These are phyloP conservation scores for Fragilaria crotonensis DNA, from an alignment of 108 stramenopile genomes.

Conservation along the genomic window DNA sequence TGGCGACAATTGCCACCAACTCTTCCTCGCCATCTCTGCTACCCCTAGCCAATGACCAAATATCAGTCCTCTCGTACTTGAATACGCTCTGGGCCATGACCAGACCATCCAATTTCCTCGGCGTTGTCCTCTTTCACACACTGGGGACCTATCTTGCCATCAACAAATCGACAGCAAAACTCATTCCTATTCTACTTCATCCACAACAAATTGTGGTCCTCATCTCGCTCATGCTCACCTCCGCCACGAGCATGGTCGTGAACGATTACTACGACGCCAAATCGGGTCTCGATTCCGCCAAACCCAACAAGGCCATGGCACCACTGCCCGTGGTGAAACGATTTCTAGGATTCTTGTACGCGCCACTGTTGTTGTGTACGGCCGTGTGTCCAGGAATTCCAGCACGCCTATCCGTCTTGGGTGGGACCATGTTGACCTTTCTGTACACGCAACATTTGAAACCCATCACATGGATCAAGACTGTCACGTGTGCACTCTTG, in stretches of 20 bases:
- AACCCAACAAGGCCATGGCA: conserved; percentile 16
- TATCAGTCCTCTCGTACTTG: no score
- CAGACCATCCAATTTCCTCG: conserved; percentile 51
- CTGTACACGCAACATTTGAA: conserved; percentile 69
- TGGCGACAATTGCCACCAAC: no score
- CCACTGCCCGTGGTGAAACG: conserved; percentile 34
- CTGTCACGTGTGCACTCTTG: conserved; percentile 55
- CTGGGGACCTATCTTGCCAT: conserved; percentile 43
- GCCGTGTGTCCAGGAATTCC: conserved; percentile 49
- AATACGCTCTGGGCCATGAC: no score
- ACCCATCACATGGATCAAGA: conserved; percentile 69
- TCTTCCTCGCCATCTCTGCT: no score
- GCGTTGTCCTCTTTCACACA: conserved; percentile 53
- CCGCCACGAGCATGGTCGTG: conserved; percentile 64
- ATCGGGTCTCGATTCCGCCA: conserved; percentile 35
- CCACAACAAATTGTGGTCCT: conserved; percentile 44
- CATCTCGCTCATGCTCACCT: conserved; percentile 42
- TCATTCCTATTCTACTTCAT: conserved; percentile 13
- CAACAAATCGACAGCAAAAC: background rate
- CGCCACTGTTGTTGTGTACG: conserved; percentile 20
- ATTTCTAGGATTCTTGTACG: conserved; percentile 35
- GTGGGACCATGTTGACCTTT: conserved; percentile 54
- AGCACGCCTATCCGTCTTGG: conserved; percentile 45
- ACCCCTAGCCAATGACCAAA: no score
- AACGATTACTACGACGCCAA: conserved; percentile 78